Evolutionary conservation across 2,329 filamentous ascomycete genomes (phyloP), one percentile per base, ranked within the genome.

Genomic region (Dothistroma septosporum): DNA sequence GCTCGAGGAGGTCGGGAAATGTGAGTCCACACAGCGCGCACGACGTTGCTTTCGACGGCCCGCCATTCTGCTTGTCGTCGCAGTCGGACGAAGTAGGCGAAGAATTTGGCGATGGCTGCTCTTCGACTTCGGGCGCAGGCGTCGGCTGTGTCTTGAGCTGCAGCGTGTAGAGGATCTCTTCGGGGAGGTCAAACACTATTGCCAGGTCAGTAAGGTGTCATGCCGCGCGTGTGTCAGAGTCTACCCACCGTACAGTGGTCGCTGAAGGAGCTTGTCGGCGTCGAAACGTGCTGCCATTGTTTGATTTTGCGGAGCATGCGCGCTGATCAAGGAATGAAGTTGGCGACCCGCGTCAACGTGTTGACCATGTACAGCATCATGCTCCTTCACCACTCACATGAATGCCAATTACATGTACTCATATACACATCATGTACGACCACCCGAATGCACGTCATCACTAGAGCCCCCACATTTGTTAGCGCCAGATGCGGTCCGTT

Each of bases 171-270:
- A 95, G 80, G 52, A 96, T 82, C 72, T 92, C 85, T 61, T 83
- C 79, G 0, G 91, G 91, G 24, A 97, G 83, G 74, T 95, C 88
- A 75, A 92, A 97, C 60, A 93, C 89, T 92, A 73, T 55, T 53
- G 41, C 9, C 33, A 56, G 12, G 52, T 59, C 44, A 59, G 35
- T 6, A 31, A 31, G 32, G 35, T 46, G 10, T 28, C 21, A 58
- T 60, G 21, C 35, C 21, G 46, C 16, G 19, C 33, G 31, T 14
- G 31, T 21, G 14, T n/a, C n/a, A 31, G n/a, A 47, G 47, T 7
- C 24, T 24, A 64, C 75, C 50, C 62, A 81, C 79, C 77, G 70
- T 83, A 83, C 28, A 83, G 70, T 35, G 81, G 80, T 46, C 77
- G 77, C 68, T 78, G 79, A 33, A 82, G 62, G 8, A 82, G 67